Base-by-base conservation (phyloP, 1,139 yeast species). In the Starmera stellimalicola region DNA sequence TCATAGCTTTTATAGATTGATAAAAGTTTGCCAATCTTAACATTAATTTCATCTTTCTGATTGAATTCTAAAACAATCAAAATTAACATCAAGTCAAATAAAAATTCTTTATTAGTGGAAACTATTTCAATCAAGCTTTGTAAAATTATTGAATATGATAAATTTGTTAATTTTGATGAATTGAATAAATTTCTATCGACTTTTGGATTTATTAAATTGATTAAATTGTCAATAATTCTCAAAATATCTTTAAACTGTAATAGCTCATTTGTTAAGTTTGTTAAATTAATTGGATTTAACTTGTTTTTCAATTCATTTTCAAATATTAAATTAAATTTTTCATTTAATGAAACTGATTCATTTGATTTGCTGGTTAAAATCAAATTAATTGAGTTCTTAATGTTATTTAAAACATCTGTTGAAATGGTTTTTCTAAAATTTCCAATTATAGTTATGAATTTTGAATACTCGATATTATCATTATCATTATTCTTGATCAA, bases 311-410 rank as follows among this genome's bases (percentile, higher is more conserved):
- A 43, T 17, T 50, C 39, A 3, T 47, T 32, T 15, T 59, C 58
- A 42, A 63, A 68, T 3, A 68, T 52, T 5, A 40, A 32, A 1
- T 54, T 40, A 45, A 67, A 58, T 29, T 43, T 42, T 16, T 55
- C 52, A 16, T 39, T 41, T 8, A 48, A 29, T 2, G 55, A 27
- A 18, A 43, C 39, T 6, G 40, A 33, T 11, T 33, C 33, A 1
- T 48, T 37, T 15, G 46, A 41, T 20, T 45, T 37, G 9, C 16
- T 22, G 14, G n/a, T 16, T 5, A 11, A 15, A 9, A 11, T 18
- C 3, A 32, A 26, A 20, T 41, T 37, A 14, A 47, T 31, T 9
- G 42, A 37, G 15, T 37, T 37, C 25, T 39, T 41, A 7, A 51
- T 35, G 20, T 41, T 35, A 7, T 37, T 39, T 17, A 44, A 38